Evolutionary conservation across 202 grass and related monocot species (phyloP), one percentile per base, ranked within the genome.

Genomic region (Setaria italica): DNA sequence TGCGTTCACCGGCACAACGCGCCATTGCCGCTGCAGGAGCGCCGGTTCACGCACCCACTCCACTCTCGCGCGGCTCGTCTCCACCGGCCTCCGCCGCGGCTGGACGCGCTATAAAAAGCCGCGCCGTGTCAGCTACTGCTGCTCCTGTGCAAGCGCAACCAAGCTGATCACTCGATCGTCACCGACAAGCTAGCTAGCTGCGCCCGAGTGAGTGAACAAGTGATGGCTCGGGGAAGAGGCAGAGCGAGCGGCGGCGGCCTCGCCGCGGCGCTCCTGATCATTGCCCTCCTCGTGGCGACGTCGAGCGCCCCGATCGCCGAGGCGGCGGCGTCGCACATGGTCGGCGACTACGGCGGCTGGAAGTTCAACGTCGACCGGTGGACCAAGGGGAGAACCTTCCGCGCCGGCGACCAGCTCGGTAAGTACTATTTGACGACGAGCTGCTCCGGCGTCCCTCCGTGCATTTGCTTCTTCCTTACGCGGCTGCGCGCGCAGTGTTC

Each of bases 221-320:
- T 70, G 13, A 93, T 91, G 94, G 87, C 85, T 87, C 75, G 67
- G 87, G 94, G 89, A 94, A 97, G 85, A 87, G 91, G 94, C 76
- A 66, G 85, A 90, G 94, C 87, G 19, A 69, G 70, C 39, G 57
- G 81, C 5, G 46, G 42, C 33, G 58, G 16, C 21, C 47, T 43
- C n/a, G 62, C 72, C 5, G 19, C 54, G 15, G 48, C 9, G 20
- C 13, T 92, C n/a, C 3, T 84, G 34, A 7, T 83, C 64, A 12
- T 85, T 51, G 88, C 67, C 59, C 43, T 93, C 20, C 70, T 97
- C 25, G 16, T 63, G 34, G 2, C 50, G 33, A 25, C 9, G 48
- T 2, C 39, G 8, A 70, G 57, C 57, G 76, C 57, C 6, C 63
- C 76, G 58, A 30, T 81, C 8, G 60, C 91, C 55, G 67, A 80